Percentiles rank a stretch among this genome's conserved stretches.
Evolutionary conservation across 1,284 basidiomycete species (phyloP).

Genomic region (Butyriboletus appendiculatus): DNA sequence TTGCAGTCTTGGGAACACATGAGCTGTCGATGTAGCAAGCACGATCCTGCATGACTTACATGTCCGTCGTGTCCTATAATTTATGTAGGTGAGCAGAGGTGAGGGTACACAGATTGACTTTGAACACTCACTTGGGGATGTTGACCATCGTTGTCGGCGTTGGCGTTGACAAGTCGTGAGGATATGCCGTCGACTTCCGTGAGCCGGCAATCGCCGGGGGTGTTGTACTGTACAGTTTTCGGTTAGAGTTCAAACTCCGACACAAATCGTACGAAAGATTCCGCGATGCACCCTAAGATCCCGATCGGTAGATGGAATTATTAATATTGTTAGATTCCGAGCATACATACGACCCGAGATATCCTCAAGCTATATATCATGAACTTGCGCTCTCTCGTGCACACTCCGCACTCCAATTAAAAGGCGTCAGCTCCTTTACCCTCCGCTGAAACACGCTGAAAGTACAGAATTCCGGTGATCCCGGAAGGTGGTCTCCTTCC

Average conservation of each 20-base stretch:
- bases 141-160: conserved; percentile 75
- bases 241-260: conserved; percentile 23
- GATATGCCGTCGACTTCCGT: conserved; percentile 13
- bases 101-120: background rate
- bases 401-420: conserved; percentile 68
- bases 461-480: conserved; percentile 77
- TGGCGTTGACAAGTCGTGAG: conserved; percentile 18
- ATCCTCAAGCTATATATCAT: conserved; percentile 4
- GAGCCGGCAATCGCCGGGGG: conserved; percentile 27
- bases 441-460: conserved; percentile 65
- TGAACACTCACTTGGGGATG: conserved; percentile 76
- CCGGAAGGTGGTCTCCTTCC: conserved; percentile 67
- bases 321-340: background rate
- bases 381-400: conserved; percentile 5
- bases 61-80: conserved; percentile 75
- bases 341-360: background rate
- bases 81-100: conserved; percentile 21
- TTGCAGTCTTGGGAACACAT: conserved; percentile 77
- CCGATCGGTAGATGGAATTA: too few species aligned
- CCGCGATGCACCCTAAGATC: background rate
- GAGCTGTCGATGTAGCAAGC: background rate
- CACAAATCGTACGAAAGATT: background rate
- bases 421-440: conserved; percentile 62
- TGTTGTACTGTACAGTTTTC: conserved; percentile 30
- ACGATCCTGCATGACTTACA: conserved; percentile 54